phyloP scores from a whole-genome alignment of 768 basidiomycete genomes.

The Boletus patriciae region DNA sequence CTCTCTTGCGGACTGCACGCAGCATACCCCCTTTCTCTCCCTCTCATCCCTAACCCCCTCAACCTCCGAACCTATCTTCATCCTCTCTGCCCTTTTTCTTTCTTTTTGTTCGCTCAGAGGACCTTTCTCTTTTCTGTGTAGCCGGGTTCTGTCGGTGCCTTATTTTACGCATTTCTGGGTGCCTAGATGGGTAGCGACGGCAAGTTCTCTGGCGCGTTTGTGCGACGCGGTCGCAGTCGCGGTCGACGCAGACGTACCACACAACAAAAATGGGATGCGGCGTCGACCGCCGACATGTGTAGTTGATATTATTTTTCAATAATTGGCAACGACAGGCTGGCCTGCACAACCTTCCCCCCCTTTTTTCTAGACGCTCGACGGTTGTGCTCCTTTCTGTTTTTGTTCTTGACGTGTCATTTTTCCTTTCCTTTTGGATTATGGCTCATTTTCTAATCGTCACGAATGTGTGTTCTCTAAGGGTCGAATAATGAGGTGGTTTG shows the following conservation, averaged over 20 bases:
- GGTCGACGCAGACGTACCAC: neutral
- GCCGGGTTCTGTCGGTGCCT: conserved; percentile 24
- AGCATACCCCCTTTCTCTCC: conserved; percentile 14
- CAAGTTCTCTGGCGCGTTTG: conserved; percentile 1
- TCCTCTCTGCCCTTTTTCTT: neutral
- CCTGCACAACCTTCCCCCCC: conserved; percentile 7
- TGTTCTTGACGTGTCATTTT: neutral
- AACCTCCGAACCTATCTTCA: neutral
- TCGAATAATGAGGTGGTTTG: neutral
- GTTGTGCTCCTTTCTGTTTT: neutral
- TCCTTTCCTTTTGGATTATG: neutral
- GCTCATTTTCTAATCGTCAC: neutral
- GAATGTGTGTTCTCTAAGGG: neutral
- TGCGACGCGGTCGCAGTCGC: conserved; percentile 1
- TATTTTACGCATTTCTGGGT: conserved; percentile 27
- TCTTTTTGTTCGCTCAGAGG: conserved; percentile 1
- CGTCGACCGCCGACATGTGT: conserved; percentile 13
- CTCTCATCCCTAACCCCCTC: neutral
- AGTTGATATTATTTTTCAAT: neutral
- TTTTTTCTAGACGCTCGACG: no score
- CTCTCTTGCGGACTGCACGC: conserved; percentile 8
- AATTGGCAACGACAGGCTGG: conserved; percentile 23
- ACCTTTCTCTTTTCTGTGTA: conserved; percentile 11
- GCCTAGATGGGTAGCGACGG: conserved; percentile 22
- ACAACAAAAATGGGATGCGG: neutral